These are phyloP conservation scores for Microcyclosporella mali DNA, from an alignment of 2,329 filamentous ascomycete species.

Conservation along the genomic window DNA sequence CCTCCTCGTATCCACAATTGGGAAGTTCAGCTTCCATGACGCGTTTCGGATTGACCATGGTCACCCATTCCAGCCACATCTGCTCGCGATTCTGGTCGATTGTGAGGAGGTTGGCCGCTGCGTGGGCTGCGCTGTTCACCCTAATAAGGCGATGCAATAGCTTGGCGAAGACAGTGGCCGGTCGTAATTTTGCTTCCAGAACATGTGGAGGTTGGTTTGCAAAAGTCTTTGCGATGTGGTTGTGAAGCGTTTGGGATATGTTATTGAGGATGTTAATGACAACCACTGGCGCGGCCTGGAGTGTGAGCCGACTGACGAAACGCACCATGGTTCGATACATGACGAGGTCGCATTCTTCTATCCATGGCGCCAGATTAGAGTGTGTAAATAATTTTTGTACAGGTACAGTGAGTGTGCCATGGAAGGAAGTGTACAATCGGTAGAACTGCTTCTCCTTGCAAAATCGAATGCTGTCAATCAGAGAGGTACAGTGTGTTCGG, in stretches of 20 bases:
- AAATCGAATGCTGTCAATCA: slow-evolving; percentile 91
- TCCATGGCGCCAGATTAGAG: slow-evolving; percentile 78
- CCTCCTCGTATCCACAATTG: slow-evolving; percentile 48
- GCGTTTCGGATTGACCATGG: slow-evolving; percentile 50
- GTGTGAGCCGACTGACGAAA: slow-evolving; percentile 78
- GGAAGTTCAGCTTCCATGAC: slow-evolving; percentile 54
- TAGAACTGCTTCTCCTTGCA: slow-evolving; percentile 97
- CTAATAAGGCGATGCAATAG: slow-evolving; percentile 80
- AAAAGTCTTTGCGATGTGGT: slow-evolving; percentile 79
- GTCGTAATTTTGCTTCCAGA: slow-evolving; percentile 76
- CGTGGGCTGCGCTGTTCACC: slow-evolving; percentile 89
- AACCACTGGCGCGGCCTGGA: slow-evolving; percentile 83
- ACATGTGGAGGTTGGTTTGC: slow-evolving; percentile 80
- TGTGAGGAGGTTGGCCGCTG: slow-evolving; percentile 85
- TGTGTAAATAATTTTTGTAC: slow-evolving; percentile 88
- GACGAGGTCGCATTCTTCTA: slow-evolving; percentile 88
- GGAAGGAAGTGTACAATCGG: slow-evolving; percentile 88
- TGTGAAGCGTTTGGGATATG: slow-evolving; percentile 74
- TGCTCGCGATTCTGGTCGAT: slow-evolving; percentile 84
- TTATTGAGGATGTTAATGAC: slow-evolving; percentile 82
- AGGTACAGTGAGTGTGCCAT: slow-evolving; percentile 91
- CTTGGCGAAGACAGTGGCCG: slow-evolving; percentile 80
- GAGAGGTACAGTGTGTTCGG: slow-evolving; percentile 86
- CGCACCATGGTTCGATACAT: slow-evolving; percentile 97
- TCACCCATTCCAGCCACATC: slow-evolving; percentile 92